Percentiles rank a stretch among this genome's conserved stretches.
phyloP scores from a whole-genome alignment of 202 grass and related monocot genomes.

The Bolboschoenoplectus hybrid region DNA sequence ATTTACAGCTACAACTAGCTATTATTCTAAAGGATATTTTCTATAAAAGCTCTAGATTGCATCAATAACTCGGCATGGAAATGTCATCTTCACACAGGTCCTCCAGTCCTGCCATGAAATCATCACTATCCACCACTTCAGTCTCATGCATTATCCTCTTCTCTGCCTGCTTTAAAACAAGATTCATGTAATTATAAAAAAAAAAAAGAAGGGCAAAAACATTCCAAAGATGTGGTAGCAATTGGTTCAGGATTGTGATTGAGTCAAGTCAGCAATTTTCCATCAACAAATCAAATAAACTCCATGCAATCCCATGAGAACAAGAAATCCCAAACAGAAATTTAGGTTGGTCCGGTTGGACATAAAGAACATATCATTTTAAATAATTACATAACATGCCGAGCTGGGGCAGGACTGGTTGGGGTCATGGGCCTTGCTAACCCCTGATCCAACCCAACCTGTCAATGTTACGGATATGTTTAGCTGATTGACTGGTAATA shows the following conservation, averaged over 20 bases:
- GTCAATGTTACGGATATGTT: slow-evolving; percentile 45
- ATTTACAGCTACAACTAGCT: slow-evolving; percentile 37
- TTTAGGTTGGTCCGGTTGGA: not conserved
- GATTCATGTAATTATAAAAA: not conserved
- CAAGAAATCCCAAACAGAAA: not conserved
- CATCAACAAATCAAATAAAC: not conserved
- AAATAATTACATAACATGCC: not conserved
- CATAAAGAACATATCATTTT: not conserved
- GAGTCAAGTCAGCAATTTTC: not conserved
- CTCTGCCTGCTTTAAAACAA: slow-evolving; percentile 56
- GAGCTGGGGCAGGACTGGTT: not conserved
- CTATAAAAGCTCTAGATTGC: slow-evolving; percentile 1
- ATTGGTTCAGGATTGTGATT: not conserved
- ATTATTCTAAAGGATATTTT: slow-evolving; percentile 51
- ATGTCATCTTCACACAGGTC: slow-evolving; percentile 56
- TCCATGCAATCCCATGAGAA: not conserved
- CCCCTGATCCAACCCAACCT: not conserved
- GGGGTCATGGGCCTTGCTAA: not conserved
- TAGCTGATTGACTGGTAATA: slow-evolving; percentile 56
- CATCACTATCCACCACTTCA: slow-evolving; percentile 44
- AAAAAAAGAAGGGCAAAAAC: not conserved
- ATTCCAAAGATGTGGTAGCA: not conserved
- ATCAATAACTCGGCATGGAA: slow-evolving; percentile 43
- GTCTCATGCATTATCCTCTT: slow-evolving; percentile 51
- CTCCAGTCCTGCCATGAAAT: slow-evolving; percentile 79